A percentile compares a stretch with the other conserved stretches of the same genome.
Evolutionary conservation across 805 yeast species (phyloP).

Genomic region (Debaryomyces prosopidis): DNA sequence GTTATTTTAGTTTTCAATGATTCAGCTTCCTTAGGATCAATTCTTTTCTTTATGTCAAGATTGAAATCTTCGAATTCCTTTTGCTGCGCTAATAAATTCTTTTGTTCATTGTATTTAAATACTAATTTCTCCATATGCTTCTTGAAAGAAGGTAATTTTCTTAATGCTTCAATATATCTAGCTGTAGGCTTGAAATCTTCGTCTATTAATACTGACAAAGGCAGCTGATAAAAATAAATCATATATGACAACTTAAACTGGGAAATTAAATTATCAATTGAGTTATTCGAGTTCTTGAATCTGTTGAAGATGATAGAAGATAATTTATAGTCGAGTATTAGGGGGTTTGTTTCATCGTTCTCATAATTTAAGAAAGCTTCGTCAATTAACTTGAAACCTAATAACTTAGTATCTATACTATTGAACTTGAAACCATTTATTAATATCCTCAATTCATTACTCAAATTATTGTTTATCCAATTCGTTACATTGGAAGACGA

Average conservation of each 20-base stretch:
- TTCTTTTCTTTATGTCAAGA: neutral
- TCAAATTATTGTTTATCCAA: constrained; percentile 37
- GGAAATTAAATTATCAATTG: constrained; percentile 39
- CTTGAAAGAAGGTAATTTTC: constrained; percentile 39
- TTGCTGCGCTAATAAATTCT: neutral
- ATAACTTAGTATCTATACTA: constrained; percentile 30
- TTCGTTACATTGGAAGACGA: constrained; percentile 33
- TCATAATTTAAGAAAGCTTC: constrained; percentile 31
- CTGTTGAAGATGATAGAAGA: constrained; percentile 30
- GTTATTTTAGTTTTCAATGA: constrained; percentile 9
- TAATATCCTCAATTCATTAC: constrained; percentile 27
- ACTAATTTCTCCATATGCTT: constrained; percentile 26
- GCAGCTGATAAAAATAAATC: constrained; percentile 43
- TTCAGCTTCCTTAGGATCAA: neutral
- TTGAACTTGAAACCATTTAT: constrained; percentile 33
- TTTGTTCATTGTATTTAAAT: constrained; percentile 8
- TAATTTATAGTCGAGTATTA: constrained; percentile 24
- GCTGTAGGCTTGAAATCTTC: constrained; percentile 9
- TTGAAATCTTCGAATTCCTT: constrained; percentile 1
- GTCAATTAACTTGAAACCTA: constrained; percentile 34
- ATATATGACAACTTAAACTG: constrained; percentile 38
- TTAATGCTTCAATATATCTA: constrained; percentile 23
- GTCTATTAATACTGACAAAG: constrained; percentile 24
- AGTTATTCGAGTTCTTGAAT: constrained; percentile 39
- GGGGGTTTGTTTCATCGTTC: constrained; percentile 14